phyloP scores from a whole-genome alignment of 2,329 filamentous ascomycete species.

The Penicillium paneum region DNA sequence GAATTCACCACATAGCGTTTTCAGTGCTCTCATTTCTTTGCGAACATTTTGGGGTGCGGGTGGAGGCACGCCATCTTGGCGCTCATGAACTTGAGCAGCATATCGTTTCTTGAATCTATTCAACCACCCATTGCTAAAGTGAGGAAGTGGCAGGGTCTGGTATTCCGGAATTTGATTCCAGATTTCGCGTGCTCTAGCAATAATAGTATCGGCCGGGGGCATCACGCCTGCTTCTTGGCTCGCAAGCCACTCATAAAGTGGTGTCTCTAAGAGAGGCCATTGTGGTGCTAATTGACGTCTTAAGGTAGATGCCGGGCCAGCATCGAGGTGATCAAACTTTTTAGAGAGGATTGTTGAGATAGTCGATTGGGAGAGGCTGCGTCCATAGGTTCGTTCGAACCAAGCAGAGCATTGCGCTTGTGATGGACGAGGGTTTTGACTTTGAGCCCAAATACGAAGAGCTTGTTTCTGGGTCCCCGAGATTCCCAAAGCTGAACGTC shows the following conservation, averaged over 20 bases:
- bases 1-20: conserved; percentile 16
- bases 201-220: conserved; percentile 6
- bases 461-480: conserved; percentile 1
- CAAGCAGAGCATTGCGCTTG: conserved; percentile 1
- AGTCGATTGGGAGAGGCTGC: conserved; percentile 2
- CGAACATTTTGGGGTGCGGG: neutral
- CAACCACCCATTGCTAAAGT: conserved; percentile 21
- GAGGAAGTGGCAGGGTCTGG: conserved; percentile 7
- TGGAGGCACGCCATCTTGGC: neutral
- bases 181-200: conserved; percentile 15
- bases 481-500: neutral
- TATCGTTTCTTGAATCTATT: conserved; percentile 3
- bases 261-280: conserved; percentile 5
- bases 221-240: neutral
- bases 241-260: conserved; percentile 1
- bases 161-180: conserved; percentile 18
- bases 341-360: conserved; percentile 2
- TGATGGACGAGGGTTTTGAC: conserved; percentile 1
- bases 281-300: conserved; percentile 2
- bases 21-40: conserved; percentile 9
- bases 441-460: conserved; percentile 2
- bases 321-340: conserved; percentile 1
- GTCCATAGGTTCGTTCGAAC: conserved; percentile 4
- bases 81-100: neutral
- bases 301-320: neutral